Evolutionary conservation across 176 grass and related monocot species (phyloP).

Genomic region (Avena atlantica): DNA sequence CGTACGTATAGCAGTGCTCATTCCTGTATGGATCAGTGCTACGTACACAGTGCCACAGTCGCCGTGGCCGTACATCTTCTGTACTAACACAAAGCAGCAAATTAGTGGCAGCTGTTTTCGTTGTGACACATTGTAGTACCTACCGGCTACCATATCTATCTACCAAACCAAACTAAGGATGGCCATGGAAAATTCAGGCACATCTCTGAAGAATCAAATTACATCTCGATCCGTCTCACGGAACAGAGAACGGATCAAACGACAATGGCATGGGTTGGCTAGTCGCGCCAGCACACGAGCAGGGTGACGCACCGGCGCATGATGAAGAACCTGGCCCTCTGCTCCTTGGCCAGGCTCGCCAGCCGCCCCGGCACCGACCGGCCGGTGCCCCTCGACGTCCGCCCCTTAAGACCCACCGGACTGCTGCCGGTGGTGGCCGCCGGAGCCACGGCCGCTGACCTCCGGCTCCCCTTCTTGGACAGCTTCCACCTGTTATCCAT

Average conservation of each 20-base stretch:
- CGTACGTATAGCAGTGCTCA: too few relatives aligned
- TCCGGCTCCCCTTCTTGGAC: slow-evolving; percentile 44
- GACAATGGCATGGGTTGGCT: background rate
- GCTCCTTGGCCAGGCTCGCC: slow-evolving; percentile 60
- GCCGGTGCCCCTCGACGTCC: background rate
- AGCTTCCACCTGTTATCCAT: slow-evolving; percentile 54
- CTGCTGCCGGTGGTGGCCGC: background rate
- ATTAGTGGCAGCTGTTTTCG: too few relatives aligned
- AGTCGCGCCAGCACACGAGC: slow-evolving; percentile 75
- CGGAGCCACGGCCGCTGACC: background rate
- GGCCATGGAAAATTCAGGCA: background rate
- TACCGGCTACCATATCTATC: background rate
- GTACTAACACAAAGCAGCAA: too few relatives aligned
- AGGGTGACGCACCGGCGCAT: slow-evolving; percentile 73
- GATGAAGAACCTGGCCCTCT: slow-evolving; percentile 88
- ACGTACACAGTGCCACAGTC: too few relatives aligned
- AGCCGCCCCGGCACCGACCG: slow-evolving; percentile 49
- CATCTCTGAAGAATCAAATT: background rate
- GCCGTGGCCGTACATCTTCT: too few relatives aligned
- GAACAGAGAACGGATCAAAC: background rate
- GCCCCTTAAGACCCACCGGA: background rate
- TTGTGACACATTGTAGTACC: background rate
- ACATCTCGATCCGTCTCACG: background rate
- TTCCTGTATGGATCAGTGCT: too few relatives aligned
- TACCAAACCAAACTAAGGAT: background rate